These are phyloP conservation scores for Dipodascus geniculatus DNA, from an alignment of 805 yeast genomes.

Conservation along the genomic window DNA sequence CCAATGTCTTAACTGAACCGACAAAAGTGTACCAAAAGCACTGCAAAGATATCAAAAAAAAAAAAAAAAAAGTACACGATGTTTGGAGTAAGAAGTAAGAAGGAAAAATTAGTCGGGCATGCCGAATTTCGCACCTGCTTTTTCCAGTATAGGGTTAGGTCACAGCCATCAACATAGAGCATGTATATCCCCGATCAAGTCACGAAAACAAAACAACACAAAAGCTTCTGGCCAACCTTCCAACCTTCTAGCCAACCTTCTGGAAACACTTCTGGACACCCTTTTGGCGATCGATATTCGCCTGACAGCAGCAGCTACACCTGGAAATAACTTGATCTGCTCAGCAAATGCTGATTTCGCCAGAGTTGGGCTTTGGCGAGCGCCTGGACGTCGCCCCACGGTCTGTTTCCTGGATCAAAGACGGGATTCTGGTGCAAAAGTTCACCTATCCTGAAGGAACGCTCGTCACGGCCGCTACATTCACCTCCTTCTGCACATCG, in stretches of 20 bases:
- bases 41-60: neutral
- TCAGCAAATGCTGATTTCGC: neutral
- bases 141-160: neutral
- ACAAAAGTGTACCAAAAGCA: neutral
- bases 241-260: too few species aligned
- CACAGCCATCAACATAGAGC: neutral
- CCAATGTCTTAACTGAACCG: neutral
- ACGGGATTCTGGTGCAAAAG: neutral
- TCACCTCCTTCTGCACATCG: conserved; percentile 19
- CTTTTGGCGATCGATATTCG: too few species aligned
- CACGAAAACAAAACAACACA: neutral
- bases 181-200: neutral
- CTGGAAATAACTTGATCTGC: too few species aligned
- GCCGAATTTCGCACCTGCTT: too few species aligned
- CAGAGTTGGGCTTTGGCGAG: conserved; percentile 1
- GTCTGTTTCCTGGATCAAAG: conserved; percentile 1
- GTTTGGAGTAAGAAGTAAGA: neutral
- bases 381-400: conserved; percentile 2
- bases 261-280: too few species aligned
- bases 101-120: neutral
- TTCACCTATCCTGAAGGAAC: conserved; percentile 1
- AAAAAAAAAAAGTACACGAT: neutral
- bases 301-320: too few species aligned
- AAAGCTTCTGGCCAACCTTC: neutral
- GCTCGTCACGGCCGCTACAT: conserved; percentile 7